phyloP scores from a whole-genome alignment of 805 yeast species.

The Babjeviella inositovora region DNA sequence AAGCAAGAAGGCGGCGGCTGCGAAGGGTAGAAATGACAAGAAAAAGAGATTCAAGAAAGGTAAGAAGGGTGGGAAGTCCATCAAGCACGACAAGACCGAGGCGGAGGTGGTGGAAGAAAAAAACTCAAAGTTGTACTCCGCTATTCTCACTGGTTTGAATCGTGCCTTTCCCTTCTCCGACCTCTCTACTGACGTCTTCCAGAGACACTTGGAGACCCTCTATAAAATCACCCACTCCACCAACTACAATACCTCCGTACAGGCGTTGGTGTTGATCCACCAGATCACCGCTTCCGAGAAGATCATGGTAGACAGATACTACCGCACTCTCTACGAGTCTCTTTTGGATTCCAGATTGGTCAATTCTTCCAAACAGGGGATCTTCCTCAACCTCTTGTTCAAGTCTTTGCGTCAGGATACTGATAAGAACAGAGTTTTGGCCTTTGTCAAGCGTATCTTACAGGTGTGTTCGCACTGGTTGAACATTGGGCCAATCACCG shows the following conservation, averaged over 20 bases:
- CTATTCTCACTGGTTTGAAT: constrained; percentile 85
- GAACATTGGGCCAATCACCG: constrained; percentile 76
- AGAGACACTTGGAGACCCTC: constrained; percentile 66
- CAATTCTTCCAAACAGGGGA: constrained; percentile 83
- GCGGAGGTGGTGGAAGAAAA: constrained; percentile 61
- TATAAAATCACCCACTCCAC: constrained; percentile 88
- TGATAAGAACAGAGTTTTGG: constrained; percentile 50
- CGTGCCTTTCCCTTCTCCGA: constrained; percentile 90
- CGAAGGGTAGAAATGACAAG: constrained; percentile 45
- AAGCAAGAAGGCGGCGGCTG: constrained; percentile 16
- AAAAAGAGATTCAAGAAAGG: constrained; percentile 69
- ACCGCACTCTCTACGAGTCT: constrained; percentile 80
- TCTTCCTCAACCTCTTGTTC: constrained; percentile 74
- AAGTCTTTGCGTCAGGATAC: constrained; percentile 67
- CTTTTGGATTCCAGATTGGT: constrained; percentile 72
- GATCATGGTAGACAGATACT: constrained; percentile 52
- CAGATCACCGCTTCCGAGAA: constrained; percentile 57
- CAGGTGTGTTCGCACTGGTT: constrained; percentile 81
- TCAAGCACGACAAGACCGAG: constrained; percentile 46
- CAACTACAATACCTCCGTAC: constrained; percentile 87
- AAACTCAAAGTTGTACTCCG: constrained; percentile 72
- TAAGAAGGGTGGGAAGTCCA: constrained; percentile 78
- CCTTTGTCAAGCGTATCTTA: constrained; percentile 80
- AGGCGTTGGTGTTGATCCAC: constrained; percentile 74
- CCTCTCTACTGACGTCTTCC: constrained; percentile 53